Base-by-base conservation (phyloP, 2,329 filamentous ascomycete genomes). In the Aspergillus sp. region DNA sequence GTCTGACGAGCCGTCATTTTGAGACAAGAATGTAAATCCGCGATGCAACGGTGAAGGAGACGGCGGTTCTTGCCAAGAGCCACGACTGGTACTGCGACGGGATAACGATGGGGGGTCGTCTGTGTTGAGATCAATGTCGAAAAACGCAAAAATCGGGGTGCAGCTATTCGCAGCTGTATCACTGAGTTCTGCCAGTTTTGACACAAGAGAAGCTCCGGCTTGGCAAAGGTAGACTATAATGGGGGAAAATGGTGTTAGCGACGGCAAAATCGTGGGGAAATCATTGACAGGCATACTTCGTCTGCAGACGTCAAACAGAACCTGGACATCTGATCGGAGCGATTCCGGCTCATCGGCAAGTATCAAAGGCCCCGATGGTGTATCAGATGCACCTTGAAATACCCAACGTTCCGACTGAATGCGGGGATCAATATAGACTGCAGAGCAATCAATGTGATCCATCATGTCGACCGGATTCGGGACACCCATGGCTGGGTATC, bases 101-200 rank as follows among this genome's bases (percentile, higher is more conserved):
- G 70, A 62, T 62, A 73, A 52, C 62, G 72, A 48, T 62, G 72
- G 70, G 66, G 77, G 69, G 71, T 80, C 72, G 74, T 79, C 68
- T 69, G 63, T 66, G 68, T 66, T 65, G 15, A 76, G 77, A 19
- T 80, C 80, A 41, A 85, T 79, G 69, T 85, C 83, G 67, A 86
- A 79, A 49, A 86, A 80, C 22, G 84, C 83, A 54, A 87, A 80
- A 6, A 83, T 83, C n/a, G 85, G 85, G 54, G 79, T 81, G 66
- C 80, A 80, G 54, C 83, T 79, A 59, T 70, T 72, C 43, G 76
- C 76, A 31, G 78, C 77, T 52, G 75, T 74, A 57, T 82, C 81
- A 67, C 78, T 81, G 38, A 87, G 72, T 65, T 85, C 82, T 58
- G 81, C 80, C 22, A 87, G 74, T 69, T 83, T 83, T 17, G 77